Percentiles rank a stretch among this genome's conserved stretches.
Evolutionary conservation across 352 stramenopile genomes (phyloP).

Genomic region (Pythium vanterpoolii): DNA sequence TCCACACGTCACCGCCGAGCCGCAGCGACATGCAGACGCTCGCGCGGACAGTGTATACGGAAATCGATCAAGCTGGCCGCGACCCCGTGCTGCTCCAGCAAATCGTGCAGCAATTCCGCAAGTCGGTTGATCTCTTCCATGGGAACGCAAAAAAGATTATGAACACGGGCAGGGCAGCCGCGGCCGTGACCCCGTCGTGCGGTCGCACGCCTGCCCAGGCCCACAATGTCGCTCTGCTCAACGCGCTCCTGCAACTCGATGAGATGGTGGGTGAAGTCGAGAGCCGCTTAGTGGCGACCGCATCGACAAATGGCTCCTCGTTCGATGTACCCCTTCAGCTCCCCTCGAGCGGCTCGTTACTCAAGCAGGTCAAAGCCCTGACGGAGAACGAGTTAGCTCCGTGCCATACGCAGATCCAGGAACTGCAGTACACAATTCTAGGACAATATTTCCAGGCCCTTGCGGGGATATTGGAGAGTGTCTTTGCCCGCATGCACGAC

Average conservation of each 20-base stretch:
- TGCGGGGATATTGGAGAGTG: conserved; percentile 44
- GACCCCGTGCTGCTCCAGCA: conserved; percentile 58
- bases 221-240: conserved; percentile 80
- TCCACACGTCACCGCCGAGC: conserved; percentile 75
- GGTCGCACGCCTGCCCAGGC: conserved; percentile 62
- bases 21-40: conserved; percentile 84
- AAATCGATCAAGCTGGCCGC: conserved; percentile 62
- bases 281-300: conserved; percentile 30
- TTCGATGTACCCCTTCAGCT: background rate
- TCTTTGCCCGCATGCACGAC: conserved; percentile 82
- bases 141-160: conserved; percentile 71
- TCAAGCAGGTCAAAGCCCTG: conserved; percentile 40
- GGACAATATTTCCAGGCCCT: conserved; percentile 72
- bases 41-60: conserved; percentile 61
- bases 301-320: conserved; percentile 3
- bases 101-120: conserved; percentile 57
- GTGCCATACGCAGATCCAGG: conserved; percentile 46
- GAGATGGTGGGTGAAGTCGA: conserved; percentile 57
- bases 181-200: conserved; percentile 42
- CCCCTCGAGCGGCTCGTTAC: conserved; percentile 14
- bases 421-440: conserved; percentile 58
- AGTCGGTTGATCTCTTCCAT: conserved; percentile 66
- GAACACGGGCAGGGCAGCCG: conserved; percentile 53
- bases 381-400: conserved; percentile 36
- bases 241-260: conserved; percentile 59